A percentile compares a stretch with the other conserved stretches of the same genome.
Conservation (phyloP, 352 stramenopile genomes). For the Phytophthora sojae region DNA sequence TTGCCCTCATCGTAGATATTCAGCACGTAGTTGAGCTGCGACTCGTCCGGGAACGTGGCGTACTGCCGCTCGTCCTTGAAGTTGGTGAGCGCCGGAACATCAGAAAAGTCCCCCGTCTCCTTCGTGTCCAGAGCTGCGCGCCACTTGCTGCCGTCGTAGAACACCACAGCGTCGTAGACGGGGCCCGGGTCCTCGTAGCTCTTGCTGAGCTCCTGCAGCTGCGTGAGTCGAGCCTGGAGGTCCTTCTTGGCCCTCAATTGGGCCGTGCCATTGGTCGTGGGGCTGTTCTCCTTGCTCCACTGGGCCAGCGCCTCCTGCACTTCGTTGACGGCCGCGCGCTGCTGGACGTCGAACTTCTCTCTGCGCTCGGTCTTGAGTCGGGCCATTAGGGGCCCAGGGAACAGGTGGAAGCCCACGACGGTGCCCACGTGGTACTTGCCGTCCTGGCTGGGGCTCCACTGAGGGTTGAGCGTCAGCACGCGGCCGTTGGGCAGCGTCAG, state of each 20-base stretch:
- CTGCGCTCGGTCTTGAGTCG: constrained; percentile 86
- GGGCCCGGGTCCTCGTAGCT: constrained; percentile 91
- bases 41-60: constrained; percentile 89
- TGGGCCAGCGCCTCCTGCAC: constrained; percentile 68
- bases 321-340: constrained; percentile 70
- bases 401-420: constrained; percentile 91
- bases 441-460: constrained; percentile 62
- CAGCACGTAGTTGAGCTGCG: constrained; percentile 95
- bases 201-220: constrained; percentile 79
- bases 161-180: constrained; percentile 94
- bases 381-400: constrained; percentile 75
- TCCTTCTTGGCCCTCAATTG: constrained; percentile 77
- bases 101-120: constrained; percentile 87
- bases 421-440: constrained; percentile 87
- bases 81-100: constrained; percentile 70
- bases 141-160: constrained; percentile 83
- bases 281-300: constrained; percentile 69
- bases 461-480: constrained; percentile 78
- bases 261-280: constrained; percentile 66
- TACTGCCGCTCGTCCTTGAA: constrained; percentile 85
- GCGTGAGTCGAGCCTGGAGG: constrained; percentile 74
- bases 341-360: constrained; percentile 79
- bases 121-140: constrained; percentile 88
- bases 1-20: constrained; percentile 96
- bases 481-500: constrained; percentile 54